Evolutionary conservation across 768 basidiomycete species (phyloP), one percentile per base, ranked within the genome.

Genomic region (Amanita molliuscula): DNA sequence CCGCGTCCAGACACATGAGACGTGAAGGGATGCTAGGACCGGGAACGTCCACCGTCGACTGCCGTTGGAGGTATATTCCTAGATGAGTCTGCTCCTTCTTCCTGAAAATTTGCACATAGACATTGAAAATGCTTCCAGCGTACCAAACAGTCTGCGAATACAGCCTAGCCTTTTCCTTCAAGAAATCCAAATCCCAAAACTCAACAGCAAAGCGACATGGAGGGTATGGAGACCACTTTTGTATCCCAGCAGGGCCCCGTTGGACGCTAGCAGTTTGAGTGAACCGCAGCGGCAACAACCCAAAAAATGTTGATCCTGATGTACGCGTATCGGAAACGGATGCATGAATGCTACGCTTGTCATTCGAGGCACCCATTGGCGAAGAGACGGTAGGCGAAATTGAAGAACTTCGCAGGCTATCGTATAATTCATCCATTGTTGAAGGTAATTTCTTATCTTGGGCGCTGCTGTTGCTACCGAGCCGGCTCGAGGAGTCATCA

Each of bases 91-190:
- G 68, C 2, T 67, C 70, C 62, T 94, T 94, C 76, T 88, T 89
- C 55, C 82, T 78, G 44, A 91, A 82, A 40, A 92, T 75, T 62
- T 95, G 91, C 37, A 93, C 82, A 58, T 94, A 95, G 1, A 91
- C 81, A 55, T 91, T 91, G 72, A 82, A 93, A 58, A 88, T 68
- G 57, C 79, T 89, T 7, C 93, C 93, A 2, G 86, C 91, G 61
- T 92, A 88, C 79, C 88, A 93, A 47, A 94, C 74, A 2, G 92
- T 96, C 48, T 82, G 79, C 6, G 87, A 89, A 62, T 94, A 82
- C 45, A 88, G 64, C 13, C 90, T 74, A 45, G 81, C 79, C 66
- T 93, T 95, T 67, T 95, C 92, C 51, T 82, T 84, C 34, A 96
- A 72, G 29, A 72, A 66, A 53, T 87, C 83, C 16, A 91, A 75